Conservation (phyloP, 305 asterid species). For the Solanum hybrid region DNA sequence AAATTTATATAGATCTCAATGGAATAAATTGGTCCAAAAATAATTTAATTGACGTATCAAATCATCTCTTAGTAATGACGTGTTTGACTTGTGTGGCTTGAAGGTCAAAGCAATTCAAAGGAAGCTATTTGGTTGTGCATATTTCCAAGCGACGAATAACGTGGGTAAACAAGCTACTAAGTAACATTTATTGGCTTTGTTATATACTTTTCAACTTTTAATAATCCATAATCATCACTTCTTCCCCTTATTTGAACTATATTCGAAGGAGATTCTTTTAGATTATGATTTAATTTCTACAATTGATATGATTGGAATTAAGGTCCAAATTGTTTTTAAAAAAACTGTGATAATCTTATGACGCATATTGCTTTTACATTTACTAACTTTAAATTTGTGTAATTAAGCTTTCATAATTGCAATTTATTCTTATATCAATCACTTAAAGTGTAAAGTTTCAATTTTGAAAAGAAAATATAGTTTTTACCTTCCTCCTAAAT, state of each 20-base stretch:
- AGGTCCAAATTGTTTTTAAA: not conserved
- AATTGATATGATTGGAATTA: not conserved
- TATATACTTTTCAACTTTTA: not conserved
- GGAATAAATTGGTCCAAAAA: not conserved
- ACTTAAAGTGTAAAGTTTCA: not conserved
- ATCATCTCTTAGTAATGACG: not conserved
- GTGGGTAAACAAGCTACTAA: not conserved
- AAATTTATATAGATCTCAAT: not conserved
- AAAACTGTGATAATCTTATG: not conserved
- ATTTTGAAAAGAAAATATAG: not conserved
- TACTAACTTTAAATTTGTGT: not conserved
- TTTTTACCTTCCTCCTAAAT: not conserved
- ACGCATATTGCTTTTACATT: not conserved
- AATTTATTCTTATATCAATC: not conserved
- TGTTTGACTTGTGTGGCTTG: not conserved
- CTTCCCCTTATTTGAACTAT: not conserved
- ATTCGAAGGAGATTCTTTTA: not conserved
- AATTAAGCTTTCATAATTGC: not conserved
- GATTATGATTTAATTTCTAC: not conserved
- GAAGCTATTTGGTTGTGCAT: not conserved
- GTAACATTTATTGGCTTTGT: not conserved
- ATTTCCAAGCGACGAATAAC: not conserved
- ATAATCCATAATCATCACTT: not conserved
- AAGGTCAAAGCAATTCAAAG: conserved; percentile 3
- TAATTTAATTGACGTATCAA: not conserved